phyloP scores from a whole-genome alignment of 179 eudicot species.

The Pouteria campechiana region DNA sequence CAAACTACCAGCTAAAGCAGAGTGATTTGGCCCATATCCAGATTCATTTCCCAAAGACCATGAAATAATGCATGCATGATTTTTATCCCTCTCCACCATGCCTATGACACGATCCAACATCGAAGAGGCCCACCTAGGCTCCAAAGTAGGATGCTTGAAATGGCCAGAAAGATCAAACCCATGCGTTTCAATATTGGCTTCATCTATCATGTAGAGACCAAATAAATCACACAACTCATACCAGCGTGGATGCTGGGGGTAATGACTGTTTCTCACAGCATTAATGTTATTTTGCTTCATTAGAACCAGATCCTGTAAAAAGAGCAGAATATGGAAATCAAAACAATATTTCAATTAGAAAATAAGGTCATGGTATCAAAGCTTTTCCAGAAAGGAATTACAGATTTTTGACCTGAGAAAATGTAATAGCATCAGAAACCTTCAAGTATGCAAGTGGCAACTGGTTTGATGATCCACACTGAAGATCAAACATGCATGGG shows the following conservation, averaged over 20 bases:
- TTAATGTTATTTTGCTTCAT: conserved; percentile 94
- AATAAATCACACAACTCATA: conserved; percentile 93
- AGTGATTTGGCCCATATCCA: conserved; percentile 95
- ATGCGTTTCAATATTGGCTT: conserved; percentile 98
- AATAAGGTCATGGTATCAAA: too few species aligned
- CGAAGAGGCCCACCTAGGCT: conserved; percentile 71
- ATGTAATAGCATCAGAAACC: neutral
- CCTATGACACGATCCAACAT: conserved; percentile 92
- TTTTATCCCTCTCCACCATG: conserved; percentile 98
- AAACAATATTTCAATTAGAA: neutral
- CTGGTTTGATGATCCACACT: too few species aligned
- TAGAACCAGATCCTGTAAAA: conserved; percentile 72
- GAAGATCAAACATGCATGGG: too few species aligned
- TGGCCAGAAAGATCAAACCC: conserved; percentile 77
- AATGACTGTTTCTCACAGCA: conserved; percentile 97
- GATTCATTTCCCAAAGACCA: conserved; percentile 98
- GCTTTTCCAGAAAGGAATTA: too few species aligned
- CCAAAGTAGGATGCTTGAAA: conserved; percentile 73
- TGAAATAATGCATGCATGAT: conserved; percentile 82
- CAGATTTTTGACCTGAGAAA: neutral
- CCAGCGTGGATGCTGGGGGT: conserved; percentile 96
- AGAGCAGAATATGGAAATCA: conserved; percentile 1
- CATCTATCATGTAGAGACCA: conserved; percentile 99
- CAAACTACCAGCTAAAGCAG: conserved; percentile 74
- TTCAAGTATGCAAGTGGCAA: too few species aligned